A percentile compares a stretch with the other conserved stretches of the same genome.
Evolutionary conservation across 192 early-diverging fungal species (phyloP).

Genomic region (Geranomyces michiganensis): DNA sequence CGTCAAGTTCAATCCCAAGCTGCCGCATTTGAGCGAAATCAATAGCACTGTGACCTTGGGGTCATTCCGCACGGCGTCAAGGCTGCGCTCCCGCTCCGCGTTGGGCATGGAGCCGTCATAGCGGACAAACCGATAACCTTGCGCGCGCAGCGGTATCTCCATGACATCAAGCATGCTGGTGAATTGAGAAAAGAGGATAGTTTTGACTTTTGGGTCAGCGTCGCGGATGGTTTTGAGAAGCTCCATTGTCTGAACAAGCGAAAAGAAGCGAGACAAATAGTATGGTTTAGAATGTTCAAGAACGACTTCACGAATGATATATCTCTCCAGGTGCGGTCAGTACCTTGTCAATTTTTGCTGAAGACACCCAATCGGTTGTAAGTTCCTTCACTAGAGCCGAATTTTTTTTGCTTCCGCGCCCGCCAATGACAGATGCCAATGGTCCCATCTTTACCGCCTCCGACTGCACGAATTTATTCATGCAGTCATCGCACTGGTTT

Average conservation of each 20-base stretch:
- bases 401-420: conserved; percentile 8
- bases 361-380: conserved; percentile 25
- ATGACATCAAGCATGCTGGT: conserved; percentile 45
- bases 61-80: conserved; percentile 24
- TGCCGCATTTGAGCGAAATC: conserved; percentile 68
- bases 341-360: conserved; percentile 49
- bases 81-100: conserved; percentile 21
- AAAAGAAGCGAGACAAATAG: background rate
- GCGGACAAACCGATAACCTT: conserved; percentile 35
- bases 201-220: conserved; percentile 49
- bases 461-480: conserved; percentile 17
- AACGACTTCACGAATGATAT: no score
- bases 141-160: conserved; percentile 27
- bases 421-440: background rate
- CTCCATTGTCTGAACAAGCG: conserved; percentile 37
- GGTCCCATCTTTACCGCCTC: background rate
- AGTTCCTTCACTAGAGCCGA: conserved; percentile 13
- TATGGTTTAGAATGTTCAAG: background rate
- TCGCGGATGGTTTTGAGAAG: conserved; percentile 47
- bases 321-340: no score
- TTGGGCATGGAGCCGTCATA: conserved; percentile 39
- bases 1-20: conserved; percentile 71
- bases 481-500: conserved; percentile 26
- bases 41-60: conserved; percentile 53
- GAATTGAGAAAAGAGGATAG: conserved; percentile 50